phyloP scores from a whole-genome alignment of 176 grass and related monocot genomes.

The Zea mays region Zm-B73-REFERENCE-NAM-5.0 NC_050101.1:106582001-106582500 shows the following conservation, averaged over 20 bases:
- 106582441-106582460: neutral
- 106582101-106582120: neutral
- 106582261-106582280: neutral
- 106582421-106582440: neutral
- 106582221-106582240: neutral
- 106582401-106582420: neutral
- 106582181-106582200: neutral
- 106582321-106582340: no score
- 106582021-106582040: no score
- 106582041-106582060: neutral
- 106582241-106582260: neutral
- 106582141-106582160: neutral
- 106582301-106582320: no score
- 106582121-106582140: neutral
- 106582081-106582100: neutral
- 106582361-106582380: neutral
- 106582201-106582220: neutral
- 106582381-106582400: neutral
- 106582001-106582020: no score
- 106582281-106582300: no score
- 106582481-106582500: neutral
- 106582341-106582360: constrained; percentile 5
- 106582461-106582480: neutral
- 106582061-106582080: no score
- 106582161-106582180: neutral